Conservation (phyloP, 768 basidiomycete species). For the Trametes sanguinea region DNA sequence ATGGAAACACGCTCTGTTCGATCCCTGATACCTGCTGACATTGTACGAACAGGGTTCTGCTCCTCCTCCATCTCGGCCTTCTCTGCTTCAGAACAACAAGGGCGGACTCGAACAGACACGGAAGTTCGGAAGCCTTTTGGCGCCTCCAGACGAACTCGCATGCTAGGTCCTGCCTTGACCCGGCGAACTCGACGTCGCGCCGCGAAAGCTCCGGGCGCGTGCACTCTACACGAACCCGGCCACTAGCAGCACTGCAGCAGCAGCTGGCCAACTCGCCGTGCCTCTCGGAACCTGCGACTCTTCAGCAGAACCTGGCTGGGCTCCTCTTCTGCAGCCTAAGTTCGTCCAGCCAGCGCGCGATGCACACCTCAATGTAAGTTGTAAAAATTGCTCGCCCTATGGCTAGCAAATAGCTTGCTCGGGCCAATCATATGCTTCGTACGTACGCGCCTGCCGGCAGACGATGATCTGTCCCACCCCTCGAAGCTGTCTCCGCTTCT, state of each 20-base stretch:
- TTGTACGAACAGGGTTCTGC: too few species aligned
- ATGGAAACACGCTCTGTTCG: too few species aligned
- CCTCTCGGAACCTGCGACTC: background rate
- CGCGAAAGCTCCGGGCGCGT: slow-evolving; percentile 1
- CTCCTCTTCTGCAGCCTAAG: background rate
- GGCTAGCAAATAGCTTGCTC: background rate
- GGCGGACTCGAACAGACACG: background rate
- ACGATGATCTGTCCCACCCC: too few species aligned
- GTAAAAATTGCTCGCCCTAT: background rate
- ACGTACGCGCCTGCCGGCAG: background rate
- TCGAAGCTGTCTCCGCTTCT: background rate
- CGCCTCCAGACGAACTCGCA: background rate
- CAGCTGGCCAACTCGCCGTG: background rate
- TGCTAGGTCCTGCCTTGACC: background rate
- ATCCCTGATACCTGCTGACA: too few species aligned
- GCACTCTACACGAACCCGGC: background rate
- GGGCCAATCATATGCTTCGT: background rate
- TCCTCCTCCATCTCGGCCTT: too few species aligned
- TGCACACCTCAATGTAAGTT: too few species aligned
- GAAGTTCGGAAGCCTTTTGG: background rate
- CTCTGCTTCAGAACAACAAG: too few species aligned
- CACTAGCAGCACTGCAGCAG: background rate
- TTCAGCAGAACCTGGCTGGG: background rate
- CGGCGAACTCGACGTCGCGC: slow-evolving; percentile 1
- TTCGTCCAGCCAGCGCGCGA: too few species aligned